Conservation (phyloP, 768 basidiomycete species). For the Mycena maculata region DNA sequence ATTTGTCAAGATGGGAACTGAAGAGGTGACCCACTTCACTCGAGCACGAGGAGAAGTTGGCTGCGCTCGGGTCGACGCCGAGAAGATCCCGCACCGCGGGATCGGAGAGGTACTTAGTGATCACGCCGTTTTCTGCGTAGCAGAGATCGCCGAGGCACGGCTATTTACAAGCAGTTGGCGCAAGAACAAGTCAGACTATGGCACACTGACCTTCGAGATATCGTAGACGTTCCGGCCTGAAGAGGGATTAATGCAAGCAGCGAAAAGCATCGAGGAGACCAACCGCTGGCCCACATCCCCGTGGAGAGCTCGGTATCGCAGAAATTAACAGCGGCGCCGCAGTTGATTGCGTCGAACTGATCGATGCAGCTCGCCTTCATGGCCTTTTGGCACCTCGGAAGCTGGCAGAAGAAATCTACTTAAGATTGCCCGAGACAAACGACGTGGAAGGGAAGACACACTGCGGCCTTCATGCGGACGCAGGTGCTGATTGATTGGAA, state of each 20-base stretch:
- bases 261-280: slow-evolving; percentile 28
- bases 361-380: slow-evolving; percentile 70
- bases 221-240: slow-evolving; percentile 73
- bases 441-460: slow-evolving; percentile 41
- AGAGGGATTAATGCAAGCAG: slow-evolving; percentile 4
- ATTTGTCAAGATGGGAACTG: slow-evolving; percentile 70
- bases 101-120: slow-evolving; percentile 71
- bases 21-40: slow-evolving; percentile 62
- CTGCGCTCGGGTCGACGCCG: slow-evolving; percentile 67
- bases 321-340: slow-evolving; percentile 69
- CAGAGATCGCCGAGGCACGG: slow-evolving; percentile 50
- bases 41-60: slow-evolving; percentile 71
- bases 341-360: slow-evolving; percentile 71
- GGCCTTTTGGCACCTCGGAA: slow-evolving; percentile 73
- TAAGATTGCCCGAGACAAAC: not conserved
- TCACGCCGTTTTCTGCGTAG: slow-evolving; percentile 51
- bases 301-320: slow-evolving; percentile 65
- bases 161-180: slow-evolving; percentile 44
- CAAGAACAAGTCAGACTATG: slow-evolving; percentile 68
- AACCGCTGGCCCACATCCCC: slow-evolving; percentile 55
- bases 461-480: slow-evolving; percentile 70
- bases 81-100: slow-evolving; percentile 64
- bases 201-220: slow-evolving; percentile 67
- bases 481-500: slow-evolving; percentile 65
- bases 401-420: slow-evolving; percentile 44